Conservation (phyloP, 495 filamentous ascomycete genomes). For the Aspergillus taichungensis region DNA sequence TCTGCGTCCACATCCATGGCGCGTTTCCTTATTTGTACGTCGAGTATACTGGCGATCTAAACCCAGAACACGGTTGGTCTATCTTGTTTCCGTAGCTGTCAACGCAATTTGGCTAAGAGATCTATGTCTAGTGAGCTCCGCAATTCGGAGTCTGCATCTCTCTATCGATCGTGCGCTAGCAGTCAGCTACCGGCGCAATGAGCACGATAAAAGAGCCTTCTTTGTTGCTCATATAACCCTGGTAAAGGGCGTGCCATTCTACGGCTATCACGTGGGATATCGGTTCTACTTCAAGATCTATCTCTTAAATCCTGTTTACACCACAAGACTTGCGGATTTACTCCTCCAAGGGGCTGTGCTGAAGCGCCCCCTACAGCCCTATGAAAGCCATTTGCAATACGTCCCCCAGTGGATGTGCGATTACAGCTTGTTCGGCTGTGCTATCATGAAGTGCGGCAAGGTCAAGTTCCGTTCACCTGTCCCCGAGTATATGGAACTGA, state of each 20-base stretch:
- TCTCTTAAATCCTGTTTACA: conserved; percentile 73
- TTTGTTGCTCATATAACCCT: conserved; percentile 87
- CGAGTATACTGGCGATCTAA: conserved; percentile 68
- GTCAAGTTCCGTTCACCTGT: conserved; percentile 67
- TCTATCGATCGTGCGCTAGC: conserved; percentile 83
- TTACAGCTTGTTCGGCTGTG: conserved; percentile 92
- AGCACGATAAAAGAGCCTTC: conserved; percentile 52
- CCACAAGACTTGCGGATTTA: conserved; percentile 74
- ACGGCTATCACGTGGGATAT: conserved; percentile 90
- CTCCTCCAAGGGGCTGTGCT: conserved; percentile 79
- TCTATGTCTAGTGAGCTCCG: conserved; percentile 48
- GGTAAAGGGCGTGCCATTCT: conserved; percentile 91
- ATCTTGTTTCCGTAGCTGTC: not conserved
- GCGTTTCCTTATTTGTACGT: conserved; percentile 92
- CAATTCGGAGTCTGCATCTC: conserved; percentile 61
- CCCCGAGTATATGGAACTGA: conserved; percentile 53
- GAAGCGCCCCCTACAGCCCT: conserved; percentile 75
- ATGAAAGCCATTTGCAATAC: conserved; percentile 87
- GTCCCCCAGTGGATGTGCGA: conserved; percentile 96
- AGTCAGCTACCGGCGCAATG: conserved; percentile 68
- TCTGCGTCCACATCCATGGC: conserved; percentile 94
- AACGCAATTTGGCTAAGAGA: conserved; percentile 6
- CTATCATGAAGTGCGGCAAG: conserved; percentile 65
- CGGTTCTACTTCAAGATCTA: conserved; percentile 90
- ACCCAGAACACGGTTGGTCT: conserved; percentile 52